Conservation (phyloP, 2,329 filamentous ascomycete species). For the Aspergillus ibericus region DNA sequence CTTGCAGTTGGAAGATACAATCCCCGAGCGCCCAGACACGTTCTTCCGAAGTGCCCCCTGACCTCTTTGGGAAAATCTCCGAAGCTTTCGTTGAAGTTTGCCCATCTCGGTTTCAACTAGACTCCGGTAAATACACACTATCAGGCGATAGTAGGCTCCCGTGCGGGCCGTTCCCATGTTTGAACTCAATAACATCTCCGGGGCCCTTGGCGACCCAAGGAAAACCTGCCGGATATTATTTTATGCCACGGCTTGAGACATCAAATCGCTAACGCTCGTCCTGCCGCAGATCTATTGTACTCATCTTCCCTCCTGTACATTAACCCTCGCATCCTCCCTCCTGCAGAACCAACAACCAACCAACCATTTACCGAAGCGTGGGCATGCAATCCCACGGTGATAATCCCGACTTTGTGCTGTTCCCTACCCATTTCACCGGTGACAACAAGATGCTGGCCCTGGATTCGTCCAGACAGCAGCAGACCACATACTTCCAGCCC, state of each 20-base stretch:
- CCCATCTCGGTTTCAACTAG: neutral
- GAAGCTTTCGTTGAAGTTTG: neutral
- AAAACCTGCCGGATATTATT: neutral
- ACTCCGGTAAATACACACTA: neutral
- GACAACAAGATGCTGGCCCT: constrained; percentile 33
- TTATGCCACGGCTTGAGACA: neutral
- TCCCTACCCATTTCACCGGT: constrained; percentile 13
- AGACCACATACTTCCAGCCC: constrained; percentile 31
- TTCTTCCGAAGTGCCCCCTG: neutral
- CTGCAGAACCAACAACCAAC: constrained; percentile 3
- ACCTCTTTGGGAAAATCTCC: neutral
- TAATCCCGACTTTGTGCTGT: constrained; percentile 24
- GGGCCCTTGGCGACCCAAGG: neutral
- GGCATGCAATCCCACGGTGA: constrained; percentile 22
- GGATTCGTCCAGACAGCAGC: constrained; percentile 33
- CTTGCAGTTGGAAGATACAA: neutral
- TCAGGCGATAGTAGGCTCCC: constrained; percentile 13
- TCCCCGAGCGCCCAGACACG: neutral
- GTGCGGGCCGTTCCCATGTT: constrained; percentile 15
- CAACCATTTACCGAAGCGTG: constrained; percentile 10
- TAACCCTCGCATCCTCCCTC: constrained; percentile 9
- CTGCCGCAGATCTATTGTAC: constrained; percentile 13
- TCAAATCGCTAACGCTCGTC: constrained; percentile 14
- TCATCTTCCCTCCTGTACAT: neutral
- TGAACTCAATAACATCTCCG: constrained; percentile 7